Base-by-base conservation (phyloP, 2,329 filamentous ascomycete species). In the Drechslera avenae region DNA sequence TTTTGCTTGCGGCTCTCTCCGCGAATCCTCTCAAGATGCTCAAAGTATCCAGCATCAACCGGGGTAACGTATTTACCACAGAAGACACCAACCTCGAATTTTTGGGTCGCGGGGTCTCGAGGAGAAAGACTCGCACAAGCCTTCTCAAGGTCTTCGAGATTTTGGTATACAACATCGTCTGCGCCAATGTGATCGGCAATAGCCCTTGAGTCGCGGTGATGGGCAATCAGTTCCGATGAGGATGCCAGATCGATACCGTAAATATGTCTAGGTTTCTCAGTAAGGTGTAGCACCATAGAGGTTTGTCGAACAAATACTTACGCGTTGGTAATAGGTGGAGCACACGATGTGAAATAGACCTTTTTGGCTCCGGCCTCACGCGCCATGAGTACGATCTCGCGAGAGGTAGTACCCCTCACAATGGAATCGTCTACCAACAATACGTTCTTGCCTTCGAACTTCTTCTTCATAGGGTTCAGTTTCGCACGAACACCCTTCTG, bases 51-150 rank as follows among this genome's bases (percentile, higher is more conserved):
- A 5, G 86, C 82, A 1, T 87, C 83, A 1, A 97, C 88, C 0
- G 85, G 85, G 0, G 93, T 97, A 54, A 90, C 81, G 73, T 97
- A 97, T 57, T 86, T 85, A 37, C 93, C 93, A 67, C 86, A 91
- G 77, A 97, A 97, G 7, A 97, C 92, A 46, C 93, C 92, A 2
- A 95, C 86, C 70, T 97, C 93, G 60, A 97, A 97, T 47, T 87
- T 79, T 57, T 83, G 78, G 7, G 79, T 79, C 63, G 83, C 71
- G 28, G 78, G 76, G 54, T 82, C 75, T 47, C 82, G 76, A 42
- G 85, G 81, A 54, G 85, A 86, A 3, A 90, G 82, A 60, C 91
- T 86, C 1, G 86, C 82, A 67, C 92, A 97, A 0, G 91, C 86
- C 23, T 81, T 84, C 67, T 88, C 87, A n/a, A 97, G 79, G 64